Evolutionary conservation across 2,329 filamentous ascomycete species (phyloP).

Genomic region (Pseudodiploospora longispora): DNA sequence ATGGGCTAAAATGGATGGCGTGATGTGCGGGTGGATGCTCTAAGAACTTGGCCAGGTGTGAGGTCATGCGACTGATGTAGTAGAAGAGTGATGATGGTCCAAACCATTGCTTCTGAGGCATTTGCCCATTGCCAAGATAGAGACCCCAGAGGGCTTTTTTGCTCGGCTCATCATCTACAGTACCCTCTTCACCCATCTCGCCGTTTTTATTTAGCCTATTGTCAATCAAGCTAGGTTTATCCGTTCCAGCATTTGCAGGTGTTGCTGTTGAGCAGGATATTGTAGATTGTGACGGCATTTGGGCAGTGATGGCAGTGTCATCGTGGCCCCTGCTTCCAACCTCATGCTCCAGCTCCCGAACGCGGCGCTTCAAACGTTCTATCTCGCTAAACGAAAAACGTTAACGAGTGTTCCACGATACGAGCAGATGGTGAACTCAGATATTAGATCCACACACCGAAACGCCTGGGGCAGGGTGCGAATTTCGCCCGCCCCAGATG

Average conservation of each 20-base stretch:
- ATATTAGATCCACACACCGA: conserved; percentile 6
- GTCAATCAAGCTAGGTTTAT: too few relatives aligned
- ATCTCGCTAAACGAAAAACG: neutral
- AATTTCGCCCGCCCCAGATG: conserved; percentile 20
- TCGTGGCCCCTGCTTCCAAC: neutral
- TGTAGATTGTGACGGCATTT: neutral
- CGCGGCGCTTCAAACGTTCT: neutral
- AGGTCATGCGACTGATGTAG: neutral
- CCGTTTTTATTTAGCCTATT: too few relatives aligned
- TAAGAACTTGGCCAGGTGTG: neutral
- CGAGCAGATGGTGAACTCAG: too few relatives aligned
- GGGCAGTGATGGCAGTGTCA: neutral
- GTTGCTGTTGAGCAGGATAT: too few relatives aligned
- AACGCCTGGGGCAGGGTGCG: conserved; percentile 17
- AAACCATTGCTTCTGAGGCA: neutral
- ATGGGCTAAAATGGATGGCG: neutral
- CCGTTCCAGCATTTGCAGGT: too few relatives aligned
- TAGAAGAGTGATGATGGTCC: conserved; percentile 1
- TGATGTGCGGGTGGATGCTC: neutral
- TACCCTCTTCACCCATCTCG: too few relatives aligned
- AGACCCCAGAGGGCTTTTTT: neutral
- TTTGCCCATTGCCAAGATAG: neutral
- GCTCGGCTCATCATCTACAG: neutral
- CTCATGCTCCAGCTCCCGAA: neutral
- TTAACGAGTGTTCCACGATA: neutral